These are phyloP conservation scores for Massarina eburnea DNA, from an alignment of 2,329 filamentous ascomycete species.

Conservation along the genomic window DNA sequence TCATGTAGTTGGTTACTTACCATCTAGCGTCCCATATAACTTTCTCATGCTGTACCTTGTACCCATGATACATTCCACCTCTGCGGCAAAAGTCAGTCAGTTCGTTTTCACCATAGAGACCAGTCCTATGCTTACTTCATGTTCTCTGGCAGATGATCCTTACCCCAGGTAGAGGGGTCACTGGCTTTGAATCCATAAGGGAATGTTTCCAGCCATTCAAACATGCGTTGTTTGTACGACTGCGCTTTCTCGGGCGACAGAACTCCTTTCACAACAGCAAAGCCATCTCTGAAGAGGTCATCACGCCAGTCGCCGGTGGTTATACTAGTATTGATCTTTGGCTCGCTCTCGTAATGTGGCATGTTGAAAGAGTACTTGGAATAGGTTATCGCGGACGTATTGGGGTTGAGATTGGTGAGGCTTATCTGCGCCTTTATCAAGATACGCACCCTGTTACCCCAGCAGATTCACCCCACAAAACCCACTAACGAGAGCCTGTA, in stretches of 20 bases:
- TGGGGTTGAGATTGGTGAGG: conserved; percentile 10
- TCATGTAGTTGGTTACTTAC: too few species aligned
- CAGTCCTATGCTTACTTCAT: too few species aligned
- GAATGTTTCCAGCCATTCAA: conserved; percentile 49
- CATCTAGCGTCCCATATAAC: conserved; percentile 47
- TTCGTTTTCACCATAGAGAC: too few species aligned
- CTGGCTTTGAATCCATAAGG: conserved; percentile 42
- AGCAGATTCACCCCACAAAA: not conserved
- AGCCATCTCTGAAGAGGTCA: conserved; percentile 48
- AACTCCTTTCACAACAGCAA: conserved; percentile 45
- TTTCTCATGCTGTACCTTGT: conserved; percentile 43
- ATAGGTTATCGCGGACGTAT: not conserved
- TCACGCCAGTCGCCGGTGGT: conserved; percentile 42
- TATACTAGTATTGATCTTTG: conserved; percentile 17
- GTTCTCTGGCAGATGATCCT: conserved; percentile 44
- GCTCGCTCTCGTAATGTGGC: conserved; percentile 20
- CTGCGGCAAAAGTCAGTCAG: conserved; percentile 46
- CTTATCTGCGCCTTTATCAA: not conserved
- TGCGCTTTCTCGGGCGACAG: conserved; percentile 43
- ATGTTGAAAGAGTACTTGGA: conserved; percentile 14
- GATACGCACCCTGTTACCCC: not conserved
- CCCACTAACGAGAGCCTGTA: too few species aligned
- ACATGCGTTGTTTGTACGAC: conserved; percentile 45
- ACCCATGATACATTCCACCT: conserved; percentile 48
- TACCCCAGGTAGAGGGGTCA: conserved; percentile 39